phyloP scores from a whole-genome alignment of 2,329 filamentous ascomycete genomes.

The Rosellinia necatrix region DNA sequence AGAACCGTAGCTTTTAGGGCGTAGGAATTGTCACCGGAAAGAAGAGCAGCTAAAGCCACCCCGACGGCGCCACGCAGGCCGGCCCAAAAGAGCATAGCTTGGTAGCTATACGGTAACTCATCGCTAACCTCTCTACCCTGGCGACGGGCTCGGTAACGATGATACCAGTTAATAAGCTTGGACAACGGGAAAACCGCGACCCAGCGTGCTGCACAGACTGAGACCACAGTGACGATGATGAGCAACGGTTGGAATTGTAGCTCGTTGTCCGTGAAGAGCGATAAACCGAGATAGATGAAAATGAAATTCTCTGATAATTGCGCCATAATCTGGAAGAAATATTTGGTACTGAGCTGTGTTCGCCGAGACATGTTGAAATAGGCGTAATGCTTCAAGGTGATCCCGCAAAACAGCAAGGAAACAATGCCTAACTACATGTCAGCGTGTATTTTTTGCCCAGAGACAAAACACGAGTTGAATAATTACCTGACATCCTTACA shows the following conservation, averaged over 20 bases:
- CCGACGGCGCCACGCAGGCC: slow-evolving; percentile 94
- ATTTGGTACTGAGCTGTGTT: slow-evolving; percentile 97
- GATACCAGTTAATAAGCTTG: slow-evolving; percentile 87
- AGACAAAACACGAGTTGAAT: slow-evolving; percentile 16
- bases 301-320: slow-evolving; percentile 99
- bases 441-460: background rate
- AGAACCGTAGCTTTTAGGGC: slow-evolving; percentile 93
- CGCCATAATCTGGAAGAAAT: slow-evolving; percentile 91
- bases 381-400: slow-evolving; percentile 97
- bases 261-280: slow-evolving; percentile 88
- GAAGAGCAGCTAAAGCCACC: slow-evolving; percentile 87
- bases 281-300: slow-evolving; percentile 96
- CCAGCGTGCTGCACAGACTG: slow-evolving; percentile 91
- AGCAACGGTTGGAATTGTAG: slow-evolving; percentile 92
- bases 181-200: slow-evolving; percentile 94
- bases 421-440: slow-evolving; percentile 73
- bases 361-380: slow-evolving; percentile 99
- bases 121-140: slow-evolving; percentile 77
- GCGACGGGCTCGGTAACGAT: slow-evolving; percentile 80
- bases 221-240: slow-evolving; percentile 88
- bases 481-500: slow-evolving; percentile 91
- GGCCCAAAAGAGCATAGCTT: slow-evolving; percentile 99
- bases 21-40: slow-evolving; percentile 79
- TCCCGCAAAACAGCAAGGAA: slow-evolving; percentile 94
- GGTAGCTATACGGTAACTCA: slow-evolving; percentile 91